Evolutionary conservation across 768 basidiomycete species (phyloP).

Genomic region (Podaxis sp.): DNA sequence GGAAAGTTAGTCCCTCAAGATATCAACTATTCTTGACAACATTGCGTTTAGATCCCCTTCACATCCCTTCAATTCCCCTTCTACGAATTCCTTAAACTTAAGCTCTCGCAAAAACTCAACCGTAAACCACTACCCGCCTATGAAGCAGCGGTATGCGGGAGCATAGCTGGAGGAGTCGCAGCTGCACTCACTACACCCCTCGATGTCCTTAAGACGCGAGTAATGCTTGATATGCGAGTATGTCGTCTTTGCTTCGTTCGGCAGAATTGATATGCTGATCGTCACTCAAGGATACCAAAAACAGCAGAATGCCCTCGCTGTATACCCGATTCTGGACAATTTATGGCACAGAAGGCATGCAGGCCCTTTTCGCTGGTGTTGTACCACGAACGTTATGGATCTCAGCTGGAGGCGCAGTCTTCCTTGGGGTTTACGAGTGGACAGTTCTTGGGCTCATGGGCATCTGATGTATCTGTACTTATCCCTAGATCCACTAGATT

Average conservation of each 20-base stretch:
- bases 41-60: conserved; percentile 75
- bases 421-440: conserved; percentile 96
- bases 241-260: conserved; percentile 17
- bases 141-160: conserved; percentile 86
- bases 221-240: conserved; percentile 91
- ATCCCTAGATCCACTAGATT: conserved; percentile 3
- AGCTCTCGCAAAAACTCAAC: conserved; percentile 49
- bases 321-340: conserved; percentile 58
- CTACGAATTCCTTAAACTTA: conserved; percentile 81
- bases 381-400: conserved; percentile 96
- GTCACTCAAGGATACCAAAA: conserved; percentile 40
- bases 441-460: conserved; percentile 49
- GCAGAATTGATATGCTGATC: not conserved
- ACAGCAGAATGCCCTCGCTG: conserved; percentile 51
- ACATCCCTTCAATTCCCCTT: conserved; percentile 94
- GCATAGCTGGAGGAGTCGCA: conserved; percentile 85
- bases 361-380: conserved; percentile 80
- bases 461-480: conserved; percentile 13
- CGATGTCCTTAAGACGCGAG: conserved; percentile 94
- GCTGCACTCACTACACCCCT: conserved; percentile 91
- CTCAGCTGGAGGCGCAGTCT: conserved; percentile 93
- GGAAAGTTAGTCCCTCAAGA: conserved; percentile 18
- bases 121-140: conserved; percentile 59
- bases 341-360: conserved; percentile 62
- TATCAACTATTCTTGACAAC: conserved; percentile 16